Conservation (phyloP, 306 rosid genomes). For the Betula pendula region DNA sequence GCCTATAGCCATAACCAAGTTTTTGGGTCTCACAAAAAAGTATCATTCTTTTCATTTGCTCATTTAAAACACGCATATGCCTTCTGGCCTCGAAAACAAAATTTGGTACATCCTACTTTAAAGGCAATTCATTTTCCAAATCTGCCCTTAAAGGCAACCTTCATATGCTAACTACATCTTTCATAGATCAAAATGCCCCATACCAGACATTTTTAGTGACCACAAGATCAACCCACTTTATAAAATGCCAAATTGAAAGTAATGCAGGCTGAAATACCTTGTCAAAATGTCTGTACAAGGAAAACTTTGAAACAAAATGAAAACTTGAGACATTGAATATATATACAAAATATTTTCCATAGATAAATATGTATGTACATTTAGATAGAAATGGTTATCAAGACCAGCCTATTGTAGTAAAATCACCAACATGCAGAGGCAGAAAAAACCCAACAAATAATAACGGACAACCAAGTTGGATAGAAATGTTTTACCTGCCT, state of each 20-base stretch:
- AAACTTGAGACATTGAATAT: neutral
- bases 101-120: neutral
- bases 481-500: slow-evolving; percentile 70
- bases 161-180: neutral
- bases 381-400: neutral
- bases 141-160: neutral
- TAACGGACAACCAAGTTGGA: neutral
- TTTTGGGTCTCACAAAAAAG: neutral
- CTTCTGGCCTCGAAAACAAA: neutral
- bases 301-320: neutral
- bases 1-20: neutral
- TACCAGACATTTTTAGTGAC: no score
- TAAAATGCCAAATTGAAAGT: neutral
- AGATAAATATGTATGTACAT: neutral
- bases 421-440: neutral
- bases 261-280: neutral
- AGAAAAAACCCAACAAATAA: neutral
- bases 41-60: neutral
- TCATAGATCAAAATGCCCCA: neutral
- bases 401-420: neutral
- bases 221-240: neutral
- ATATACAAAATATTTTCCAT: no score
- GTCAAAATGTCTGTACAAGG: neutral
- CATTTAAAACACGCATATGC: no score
- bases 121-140: neutral